phyloP scores from a whole-genome alignment of 768 basidiomycete species.

The Russula olivacea region DNA sequence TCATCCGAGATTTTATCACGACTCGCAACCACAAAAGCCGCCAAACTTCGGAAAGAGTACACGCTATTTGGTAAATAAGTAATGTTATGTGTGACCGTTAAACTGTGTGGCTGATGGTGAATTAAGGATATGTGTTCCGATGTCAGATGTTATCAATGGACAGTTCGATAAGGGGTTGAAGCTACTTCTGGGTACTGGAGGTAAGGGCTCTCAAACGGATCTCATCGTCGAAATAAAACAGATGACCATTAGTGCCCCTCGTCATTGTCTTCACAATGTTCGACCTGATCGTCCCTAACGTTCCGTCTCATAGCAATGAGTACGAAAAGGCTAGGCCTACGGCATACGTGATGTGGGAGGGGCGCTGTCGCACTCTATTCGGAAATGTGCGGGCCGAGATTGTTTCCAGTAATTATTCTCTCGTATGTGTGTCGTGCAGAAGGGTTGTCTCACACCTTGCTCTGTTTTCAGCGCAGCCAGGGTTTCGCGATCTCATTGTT shows the following conservation, averaged over 20 bases:
- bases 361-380: background rate
- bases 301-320: background rate
- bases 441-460: background rate
- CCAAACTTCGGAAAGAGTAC: conserved; percentile 1
- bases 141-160: background rate
- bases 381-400: background rate
- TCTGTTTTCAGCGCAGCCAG: background rate
- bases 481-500: background rate
- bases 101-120: background rate
- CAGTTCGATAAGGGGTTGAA: background rate
- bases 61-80: conserved; percentile 11
- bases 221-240: background rate
- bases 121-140: conserved; percentile 9
- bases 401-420: conserved; percentile 7
- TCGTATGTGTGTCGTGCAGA: background rate
- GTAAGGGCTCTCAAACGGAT: background rate
- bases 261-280: conserved; percentile 5
- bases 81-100: background rate
- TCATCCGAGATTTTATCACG: background rate
- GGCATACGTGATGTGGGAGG: background rate
- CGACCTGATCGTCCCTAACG: background rate
- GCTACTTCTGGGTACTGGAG: background rate
- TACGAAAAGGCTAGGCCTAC: background rate
- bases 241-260: conserved; percentile 3
- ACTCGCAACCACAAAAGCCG: background rate